Evolutionary conservation across 352 stramenopile genomes (phyloP), one percentile per base, ranked within the genome.

Genomic region (Blastocystis sp.): DNA sequence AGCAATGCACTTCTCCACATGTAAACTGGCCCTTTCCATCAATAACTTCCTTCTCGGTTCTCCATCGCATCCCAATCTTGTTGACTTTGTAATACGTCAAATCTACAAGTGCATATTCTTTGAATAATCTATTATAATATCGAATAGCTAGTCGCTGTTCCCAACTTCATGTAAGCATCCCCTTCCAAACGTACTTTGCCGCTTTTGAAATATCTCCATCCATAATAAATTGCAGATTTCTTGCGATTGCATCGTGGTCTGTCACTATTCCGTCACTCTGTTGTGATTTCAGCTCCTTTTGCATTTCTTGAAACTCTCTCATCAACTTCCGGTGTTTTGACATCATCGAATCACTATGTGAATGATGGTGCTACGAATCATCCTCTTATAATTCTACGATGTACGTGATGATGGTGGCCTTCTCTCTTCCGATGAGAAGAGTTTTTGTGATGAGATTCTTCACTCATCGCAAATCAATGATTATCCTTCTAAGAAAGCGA

Each of bases 71-170:
- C 0, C 92, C 92, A 51, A 95, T 91, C 87, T 91, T 92, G 39
- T 91, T 90, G 19, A 93, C 91, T 57, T 90, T 75, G 66, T 92
- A 87, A 14, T 89, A 89, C 1, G 90, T 93, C 5, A 95, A 86
- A 83, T 95, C 92, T 0, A 91, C 92, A 43, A 95, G 89, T 37
- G 92, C 92, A 69, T 94, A 95, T 89, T 95, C 92, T 49, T 92
- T 92, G 78, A 93, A 94, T 39, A 95, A 90, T 77, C 92, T 90
- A 52, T 89, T 90, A 88, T 95, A 95, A 89, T 95, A 95, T 14
- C 91, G 91, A 54, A 93, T 91, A 63, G 92, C 93, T 90, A 95
- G 92, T 87, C 92, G 91, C 88, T 94, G 89, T 51, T 91, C 87
- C 92, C 92, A 95, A 46, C 77, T 87, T 74, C 24, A 24, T 16